Evolutionary conservation across 2,329 filamentous ascomycete species (phyloP).

Genomic region (Calonectria henricotiae): DNA sequence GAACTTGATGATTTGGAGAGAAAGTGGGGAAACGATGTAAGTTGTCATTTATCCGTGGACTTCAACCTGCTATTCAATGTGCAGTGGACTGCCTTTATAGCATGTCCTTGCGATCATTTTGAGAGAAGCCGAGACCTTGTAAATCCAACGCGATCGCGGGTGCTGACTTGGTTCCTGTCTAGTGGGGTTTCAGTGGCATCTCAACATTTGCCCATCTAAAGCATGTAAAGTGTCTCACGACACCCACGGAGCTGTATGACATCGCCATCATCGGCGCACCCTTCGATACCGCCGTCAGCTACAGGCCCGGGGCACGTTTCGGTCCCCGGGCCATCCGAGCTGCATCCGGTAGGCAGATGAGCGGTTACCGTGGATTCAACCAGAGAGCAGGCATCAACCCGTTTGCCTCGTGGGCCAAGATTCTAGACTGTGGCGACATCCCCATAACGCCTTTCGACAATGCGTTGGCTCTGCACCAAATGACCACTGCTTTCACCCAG

Average conservation of each 20-base stretch:
- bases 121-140: background rate
- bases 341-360: slow-evolving; percentile 83
- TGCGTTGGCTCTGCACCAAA: slow-evolving; percentile 81
- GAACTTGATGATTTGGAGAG: slow-evolving; percentile 18
- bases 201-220: slow-evolving; percentile 79
- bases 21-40: slow-evolving; percentile 27
- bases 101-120: background rate
- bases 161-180: background rate
- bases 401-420: slow-evolving; percentile 81
- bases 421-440: slow-evolving; percentile 89
- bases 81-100: background rate
- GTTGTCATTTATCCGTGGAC: background rate
- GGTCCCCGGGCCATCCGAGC: slow-evolving; percentile 87
- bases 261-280: slow-evolving; percentile 79
- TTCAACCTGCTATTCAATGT: background rate
- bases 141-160: background rate
- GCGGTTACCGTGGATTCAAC: slow-evolving; percentile 79
- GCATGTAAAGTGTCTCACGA: slow-evolving; percentile 77
- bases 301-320: slow-evolving; percentile 75
- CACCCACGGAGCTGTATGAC: slow-evolving; percentile 73
- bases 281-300: slow-evolving; percentile 77
- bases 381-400: slow-evolving; percentile 84
- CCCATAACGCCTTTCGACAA: slow-evolving; percentile 89
- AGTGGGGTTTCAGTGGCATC: slow-evolving; percentile 74
- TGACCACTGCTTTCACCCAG: slow-evolving; percentile 82